phyloP scores from a whole-genome alignment of 2,329 filamentous ascomycete species.

The Trichoderma asperellum region DNA sequence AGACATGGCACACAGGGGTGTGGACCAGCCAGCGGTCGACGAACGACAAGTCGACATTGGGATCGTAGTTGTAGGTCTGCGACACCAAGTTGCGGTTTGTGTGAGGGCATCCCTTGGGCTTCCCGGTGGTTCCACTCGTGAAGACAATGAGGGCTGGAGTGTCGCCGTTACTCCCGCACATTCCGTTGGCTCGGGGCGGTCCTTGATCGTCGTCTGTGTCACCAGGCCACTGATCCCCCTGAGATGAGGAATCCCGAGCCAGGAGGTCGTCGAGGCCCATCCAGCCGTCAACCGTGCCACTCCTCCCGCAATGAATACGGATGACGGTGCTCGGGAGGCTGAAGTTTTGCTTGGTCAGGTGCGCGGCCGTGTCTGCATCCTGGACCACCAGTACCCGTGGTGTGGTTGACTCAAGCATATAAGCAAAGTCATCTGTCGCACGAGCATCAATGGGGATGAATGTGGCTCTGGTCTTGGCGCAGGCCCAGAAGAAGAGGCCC shows the following conservation, averaged over 20 bases:
- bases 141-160: constrained; percentile 49
- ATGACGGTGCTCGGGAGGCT: not conserved
- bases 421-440: constrained; percentile 33
- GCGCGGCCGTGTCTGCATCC: constrained; percentile 34
- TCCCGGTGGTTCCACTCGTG: constrained; percentile 54
- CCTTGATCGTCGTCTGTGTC: constrained; percentile 23
- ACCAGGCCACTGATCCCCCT: constrained; percentile 11
- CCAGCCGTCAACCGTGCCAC: constrained; percentile 33
- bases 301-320: constrained; percentile 37
- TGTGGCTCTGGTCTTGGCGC: constrained; percentile 41
- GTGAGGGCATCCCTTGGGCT: constrained; percentile 51
- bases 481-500: constrained; percentile 45
- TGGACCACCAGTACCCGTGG: constrained; percentile 42
- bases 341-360: constrained; percentile 28
- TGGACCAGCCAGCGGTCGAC: constrained; percentile 45
- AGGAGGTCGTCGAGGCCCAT: constrained; percentile 29
- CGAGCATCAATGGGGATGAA: constrained; percentile 45
- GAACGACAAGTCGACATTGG: constrained; percentile 38
- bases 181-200: constrained; percentile 16
- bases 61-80: constrained; percentile 44
- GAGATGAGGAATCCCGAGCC: constrained; percentile 1
- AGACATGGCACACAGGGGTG: constrained; percentile 46
- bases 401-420: constrained; percentile 34
- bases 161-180: constrained; percentile 8
- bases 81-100: constrained; percentile 47